Evolutionary conservation across 1,139 yeast species (phyloP).

Genomic region (Debaryomyces nepalensis): DNA sequence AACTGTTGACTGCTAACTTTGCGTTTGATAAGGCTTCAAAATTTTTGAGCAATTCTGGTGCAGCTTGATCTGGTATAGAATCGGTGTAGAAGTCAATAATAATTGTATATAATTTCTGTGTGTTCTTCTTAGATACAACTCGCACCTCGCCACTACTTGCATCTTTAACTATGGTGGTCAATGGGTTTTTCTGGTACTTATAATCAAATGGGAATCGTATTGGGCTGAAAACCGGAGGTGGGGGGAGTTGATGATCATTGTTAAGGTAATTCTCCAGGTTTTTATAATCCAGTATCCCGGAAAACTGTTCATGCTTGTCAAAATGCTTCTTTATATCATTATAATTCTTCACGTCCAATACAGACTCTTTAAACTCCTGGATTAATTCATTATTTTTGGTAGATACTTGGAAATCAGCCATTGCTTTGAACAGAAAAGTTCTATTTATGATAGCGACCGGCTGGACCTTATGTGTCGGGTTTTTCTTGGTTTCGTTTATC

Average conservation of each 20-base stretch:
- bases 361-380: conserved; percentile 35
- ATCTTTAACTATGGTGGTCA: conserved; percentile 63
- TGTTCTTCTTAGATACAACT: conserved; percentile 42
- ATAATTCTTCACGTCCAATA: conserved; percentile 32
- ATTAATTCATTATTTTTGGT: conserved; percentile 60
- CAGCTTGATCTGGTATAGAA: conserved; percentile 37
- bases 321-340: conserved; percentile 49
- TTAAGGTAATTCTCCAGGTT: conserved; percentile 34
- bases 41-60: conserved; percentile 43
- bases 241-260: conserved; percentile 70
- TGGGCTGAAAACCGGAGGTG: conserved; percentile 85
- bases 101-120: conserved; percentile 52
- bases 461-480: conserved; percentile 43
- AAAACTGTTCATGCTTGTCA: conserved; percentile 39
- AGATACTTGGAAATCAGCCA: conserved; percentile 84
- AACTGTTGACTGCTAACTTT: conserved; percentile 29
- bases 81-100: conserved; percentile 40
- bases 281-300: conserved; percentile 37
- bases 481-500: conserved; percentile 20
- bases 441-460: conserved; percentile 74
- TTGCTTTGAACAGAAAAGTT: conserved; percentile 78
- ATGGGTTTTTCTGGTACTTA: conserved; percentile 46
- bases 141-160: conserved; percentile 63
- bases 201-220: conserved; percentile 75
- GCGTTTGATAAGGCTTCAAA: conserved; percentile 29